phyloP scores from a whole-genome alignment of 441 rosid species.

The Mallotus japonicus region DNA sequence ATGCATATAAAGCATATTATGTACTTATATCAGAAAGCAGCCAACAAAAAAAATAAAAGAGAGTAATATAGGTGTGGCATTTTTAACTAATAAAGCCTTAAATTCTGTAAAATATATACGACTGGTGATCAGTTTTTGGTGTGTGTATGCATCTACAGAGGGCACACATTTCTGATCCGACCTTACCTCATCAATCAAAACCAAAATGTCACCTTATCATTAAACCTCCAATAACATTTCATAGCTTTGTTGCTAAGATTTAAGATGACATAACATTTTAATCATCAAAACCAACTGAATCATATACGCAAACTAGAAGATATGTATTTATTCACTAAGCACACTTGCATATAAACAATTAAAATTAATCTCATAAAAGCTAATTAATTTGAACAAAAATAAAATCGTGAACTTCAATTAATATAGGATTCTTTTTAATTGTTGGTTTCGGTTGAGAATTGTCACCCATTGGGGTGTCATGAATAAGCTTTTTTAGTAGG shows the following conservation, averaged over 20 bases:
- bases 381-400: no score
- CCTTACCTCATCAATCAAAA: background rate
- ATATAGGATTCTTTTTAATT: no score
- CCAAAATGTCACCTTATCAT: slow-evolving; percentile 13
- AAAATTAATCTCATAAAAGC: no score
- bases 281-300: background rate
- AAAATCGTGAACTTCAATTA: no score
- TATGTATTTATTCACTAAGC: no score
- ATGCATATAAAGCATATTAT: background rate
- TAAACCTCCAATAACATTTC: slow-evolving; percentile 18
- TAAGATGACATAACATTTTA: background rate
- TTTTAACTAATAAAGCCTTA: no score
- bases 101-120: no score
- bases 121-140: no score
- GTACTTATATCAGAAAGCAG: background rate
- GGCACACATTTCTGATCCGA: slow-evolving; percentile 23
- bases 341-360: no score
- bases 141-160: background rate
- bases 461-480: no score
- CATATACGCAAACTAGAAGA: background rate
- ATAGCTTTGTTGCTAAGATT: background rate
- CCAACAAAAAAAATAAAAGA: background rate
- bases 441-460: no score
- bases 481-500: no score
- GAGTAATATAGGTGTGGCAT: background rate